phyloP scores from a whole-genome alignment of 768 basidiomycete species.

The Suillus sp. region DNA sequence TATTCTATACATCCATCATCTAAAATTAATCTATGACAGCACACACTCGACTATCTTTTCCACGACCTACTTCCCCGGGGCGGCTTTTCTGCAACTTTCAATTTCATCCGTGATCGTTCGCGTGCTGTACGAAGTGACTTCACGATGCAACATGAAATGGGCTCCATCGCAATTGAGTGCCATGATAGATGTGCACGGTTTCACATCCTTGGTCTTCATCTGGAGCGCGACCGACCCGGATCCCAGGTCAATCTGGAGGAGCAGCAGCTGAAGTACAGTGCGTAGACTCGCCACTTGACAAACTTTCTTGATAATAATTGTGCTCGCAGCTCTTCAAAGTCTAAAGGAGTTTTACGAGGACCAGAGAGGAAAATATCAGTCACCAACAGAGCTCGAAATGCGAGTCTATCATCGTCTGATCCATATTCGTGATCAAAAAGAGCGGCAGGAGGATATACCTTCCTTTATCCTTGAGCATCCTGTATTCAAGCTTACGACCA shows the following conservation, averaged over 20 bases:
- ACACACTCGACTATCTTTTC: slow-evolving; percentile 92
- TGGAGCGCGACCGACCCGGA: slow-evolving; percentile 52
- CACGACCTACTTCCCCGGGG: slow-evolving; percentile 71
- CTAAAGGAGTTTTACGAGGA: slow-evolving; percentile 94
- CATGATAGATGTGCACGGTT: slow-evolving; percentile 94
- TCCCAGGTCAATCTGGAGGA: slow-evolving; percentile 77
- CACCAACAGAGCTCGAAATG: slow-evolving; percentile 92
- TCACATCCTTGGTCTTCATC: slow-evolving; percentile 83
- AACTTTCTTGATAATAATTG: slow-evolving; percentile 1
- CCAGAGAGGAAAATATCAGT: slow-evolving; percentile 63
- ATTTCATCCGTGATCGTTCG: slow-evolving; percentile 91
- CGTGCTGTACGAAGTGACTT: slow-evolving; percentile 92
- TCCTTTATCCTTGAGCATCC: slow-evolving; percentile 66
- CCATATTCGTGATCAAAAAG: slow-evolving; percentile 83
- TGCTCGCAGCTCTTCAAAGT: slow-evolving; percentile 76
- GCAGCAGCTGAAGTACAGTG: slow-evolving; percentile 91
- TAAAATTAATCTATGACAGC: slow-evolving; percentile 41
- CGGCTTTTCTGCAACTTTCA: slow-evolving; percentile 70
- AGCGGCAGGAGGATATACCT: slow-evolving; percentile 75
- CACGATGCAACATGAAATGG: slow-evolving; percentile 86
- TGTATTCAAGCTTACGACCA: slow-evolving; percentile 79
- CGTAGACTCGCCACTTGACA: slow-evolving; percentile 31
- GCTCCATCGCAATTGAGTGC: slow-evolving; percentile 78
- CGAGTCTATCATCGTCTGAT: slow-evolving; percentile 92
- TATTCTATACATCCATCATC: not conserved